These are phyloP conservation scores for Spinacia oleracea DNA, from an alignment of 179 eudicot genomes.

Conservation along the genomic window DNA sequence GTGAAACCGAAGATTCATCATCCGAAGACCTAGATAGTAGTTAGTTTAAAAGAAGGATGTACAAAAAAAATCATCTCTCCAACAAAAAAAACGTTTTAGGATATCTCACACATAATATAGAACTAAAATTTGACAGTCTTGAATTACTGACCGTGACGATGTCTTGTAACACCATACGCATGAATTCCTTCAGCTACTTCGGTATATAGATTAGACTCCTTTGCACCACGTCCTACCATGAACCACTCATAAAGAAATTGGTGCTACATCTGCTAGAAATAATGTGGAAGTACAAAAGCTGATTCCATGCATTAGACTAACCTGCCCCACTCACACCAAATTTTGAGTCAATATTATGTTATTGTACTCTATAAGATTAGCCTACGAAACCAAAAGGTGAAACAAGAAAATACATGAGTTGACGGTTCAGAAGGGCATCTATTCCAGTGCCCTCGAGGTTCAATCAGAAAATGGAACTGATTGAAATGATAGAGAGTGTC, in stretches of 20 bases:
- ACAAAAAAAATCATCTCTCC: neutral
- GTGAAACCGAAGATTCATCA: neutral
- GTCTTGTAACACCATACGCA: conserved; percentile 87
- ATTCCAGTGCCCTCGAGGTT: neutral
- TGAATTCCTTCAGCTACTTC: conserved; percentile 94
- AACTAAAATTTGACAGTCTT: neutral
- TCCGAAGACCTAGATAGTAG: neutral
- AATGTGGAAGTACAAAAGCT: neutral
- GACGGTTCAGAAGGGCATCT: neutral
- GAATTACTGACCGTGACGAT: conserved; percentile 83
- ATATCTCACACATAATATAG: neutral
- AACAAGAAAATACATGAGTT: neutral
- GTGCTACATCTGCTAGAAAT: neutral
- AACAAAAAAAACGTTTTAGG: neutral
- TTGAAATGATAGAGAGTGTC: neutral
- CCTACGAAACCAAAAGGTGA: conserved; percentile 44
- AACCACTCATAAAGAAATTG: conserved; percentile 10
- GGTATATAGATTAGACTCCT: conserved; percentile 91
- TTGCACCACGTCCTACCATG: conserved; percentile 81
- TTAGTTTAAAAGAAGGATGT: neutral
- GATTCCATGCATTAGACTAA: conserved; percentile 27
- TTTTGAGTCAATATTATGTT: conserved; percentile 82
- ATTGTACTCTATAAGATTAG: conserved; percentile 54
- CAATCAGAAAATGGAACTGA: neutral
- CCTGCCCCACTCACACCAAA: conserved; percentile 99